Base-by-base conservation (phyloP, 2,329 filamentous ascomycete genomes). In the Gnomoniopsis smithogilvyi region DNA sequence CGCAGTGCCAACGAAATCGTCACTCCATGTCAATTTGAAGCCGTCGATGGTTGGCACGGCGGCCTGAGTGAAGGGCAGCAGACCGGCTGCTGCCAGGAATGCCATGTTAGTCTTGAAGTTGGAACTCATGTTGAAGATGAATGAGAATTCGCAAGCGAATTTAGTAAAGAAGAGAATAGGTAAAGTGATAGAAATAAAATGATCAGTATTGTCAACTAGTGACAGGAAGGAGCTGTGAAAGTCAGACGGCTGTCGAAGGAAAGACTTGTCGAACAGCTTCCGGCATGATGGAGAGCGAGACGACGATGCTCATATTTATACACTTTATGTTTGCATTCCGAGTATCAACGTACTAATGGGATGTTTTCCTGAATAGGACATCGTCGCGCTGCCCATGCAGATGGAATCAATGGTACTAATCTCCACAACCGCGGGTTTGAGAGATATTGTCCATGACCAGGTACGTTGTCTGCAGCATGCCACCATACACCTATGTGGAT, bases 1-100 rank as follows among this genome's bases (percentile, higher is more conserved):
- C 11, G 55, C 55, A 19, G 55, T 52, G 41, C 49, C 56, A 34
- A 47, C 66, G 45, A 76, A 76, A 66, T 74, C 73, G 51, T 76
- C 74, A 48, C 59, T 62, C 64, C 65, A 66, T 15, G 65, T 66
- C 14, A 67, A 57, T 8, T 43, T 54, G 50, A 64, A 66, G 21
- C 65, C 64, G 14, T 61, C 51, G 41, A 66, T 62, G 12, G 55
- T 51, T 0, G 65, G 65, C 2, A 65, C 57, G 6, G 62, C 56
- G 6, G 56, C 56, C 17, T 38, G 49, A 17, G 56, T 2, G 22
- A 58, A 34, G 7, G 56, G 49, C 49, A 58, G 49, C 21, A 51
- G 49, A 14, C 49, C 56, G 34, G 56, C 49, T 47, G 56, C 49
- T 36, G 48, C 41, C 34, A 53, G 30, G 30, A 47, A 11, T 11